Base-by-base conservation (phyloP, 106 monocot species). In the Platanthera guangdongensis region DNA sequence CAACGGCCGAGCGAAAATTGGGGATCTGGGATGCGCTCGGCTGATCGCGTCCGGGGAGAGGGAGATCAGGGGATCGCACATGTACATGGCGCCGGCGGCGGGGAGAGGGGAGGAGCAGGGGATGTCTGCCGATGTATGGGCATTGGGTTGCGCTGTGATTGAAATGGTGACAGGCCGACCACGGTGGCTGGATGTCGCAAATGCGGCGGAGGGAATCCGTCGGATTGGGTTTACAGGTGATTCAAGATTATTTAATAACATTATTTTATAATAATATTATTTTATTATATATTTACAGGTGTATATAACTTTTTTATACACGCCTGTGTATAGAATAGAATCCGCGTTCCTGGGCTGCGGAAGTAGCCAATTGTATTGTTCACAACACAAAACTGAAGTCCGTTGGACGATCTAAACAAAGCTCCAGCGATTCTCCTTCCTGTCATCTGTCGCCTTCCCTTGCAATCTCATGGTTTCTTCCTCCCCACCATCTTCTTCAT, bases 21-120 rank as follows among this genome's bases (percentile, higher is more conserved):
- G 86, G 14, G 95, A 95, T 75, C 73, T 95, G 9, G 95, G 95
- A 10, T 89, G 92, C 75, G 90, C 95, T 28, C 78, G 45, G 67
- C 71, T 48, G 73, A 65, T 47, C 14, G 46, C 54, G 25, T 68
- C 47, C 10, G 32, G 59, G n/a, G 65, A 32, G 47, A 50, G 7
- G 21, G 52, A 8, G 51, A 75, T 47, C 7, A 32, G 78, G 10
- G 88, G 88, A 14, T 80, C 88, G 6, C 88, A 85, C 51, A 70
- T 77, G 62, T 88, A 73, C 83, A 85, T 88, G 88, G 85, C 88
- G 74, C 88, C 88, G 32, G 88, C 85, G 75, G 85, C 78, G 50
- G 82, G 78, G 7, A 77, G 83, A 13, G 88, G 81, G 32, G 71
- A 80, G 73, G 52, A 53, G 57, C 76, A 80, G 76, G 85, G 78